A percentile compares a stretch with the other conserved stretches of the same genome.
phyloP scores from a whole-genome alignment of 345 rosid species.

The Pelargonium nanum region DNA sequence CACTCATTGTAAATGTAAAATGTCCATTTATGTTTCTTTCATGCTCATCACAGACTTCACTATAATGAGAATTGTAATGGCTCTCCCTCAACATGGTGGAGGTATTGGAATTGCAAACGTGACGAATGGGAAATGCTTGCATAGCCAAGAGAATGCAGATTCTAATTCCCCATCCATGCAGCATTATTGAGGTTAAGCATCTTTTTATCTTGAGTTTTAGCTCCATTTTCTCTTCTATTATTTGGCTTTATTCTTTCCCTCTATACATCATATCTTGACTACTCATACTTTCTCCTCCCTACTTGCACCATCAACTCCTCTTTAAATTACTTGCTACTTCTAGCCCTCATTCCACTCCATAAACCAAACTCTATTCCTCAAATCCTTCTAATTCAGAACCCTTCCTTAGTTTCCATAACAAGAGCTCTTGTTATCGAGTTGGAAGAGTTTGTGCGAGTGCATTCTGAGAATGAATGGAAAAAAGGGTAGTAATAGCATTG shows the following conservation, averaged over 20 bases:
- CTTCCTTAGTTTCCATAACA: conserved; percentile 4
- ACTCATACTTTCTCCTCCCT: conserved; percentile 23
- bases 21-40: no score
- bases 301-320: conserved; percentile 25
- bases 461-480: conserved; percentile 53
- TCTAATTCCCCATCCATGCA: conserved; percentile 36
- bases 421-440: conserved; percentile 3
- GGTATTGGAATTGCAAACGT: conserved; percentile 2
- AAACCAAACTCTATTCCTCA: neutral
- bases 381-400: neutral
- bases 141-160: conserved; percentile 19
- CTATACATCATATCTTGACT: conserved; percentile 23
- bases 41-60: no score
- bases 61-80: no score
- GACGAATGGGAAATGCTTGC: conserved; percentile 14
- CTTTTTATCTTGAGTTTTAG: conserved; percentile 30
- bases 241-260: conserved; percentile 28
- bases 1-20: no score
- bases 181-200: conserved; percentile 55
- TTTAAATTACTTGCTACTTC: conserved; percentile 16
- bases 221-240: conserved; percentile 35
- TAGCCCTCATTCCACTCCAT: neutral
- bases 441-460: conserved; percentile 9
- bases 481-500: conserved; percentile 25
- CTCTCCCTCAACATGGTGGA: neutral